Conservation (phyloP, 2,329 filamentous ascomycete genomes). For the Cladobotryum protrusum region DNA sequence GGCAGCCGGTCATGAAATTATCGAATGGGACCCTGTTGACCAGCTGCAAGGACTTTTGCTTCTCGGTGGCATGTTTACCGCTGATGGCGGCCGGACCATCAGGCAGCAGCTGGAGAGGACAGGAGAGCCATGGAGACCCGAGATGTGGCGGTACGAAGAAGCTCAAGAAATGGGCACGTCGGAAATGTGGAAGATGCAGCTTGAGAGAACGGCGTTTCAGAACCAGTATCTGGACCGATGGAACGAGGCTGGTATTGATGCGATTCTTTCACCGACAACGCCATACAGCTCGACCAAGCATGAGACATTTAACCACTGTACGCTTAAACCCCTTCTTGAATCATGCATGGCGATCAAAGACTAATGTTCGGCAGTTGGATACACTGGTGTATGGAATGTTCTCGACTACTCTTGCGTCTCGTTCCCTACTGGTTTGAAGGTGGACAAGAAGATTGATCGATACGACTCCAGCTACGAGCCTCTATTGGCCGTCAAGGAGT, state of each 20-base stretch:
- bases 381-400: conserved; percentile 45
- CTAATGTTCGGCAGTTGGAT: conserved; percentile 32
- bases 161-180: conserved; percentile 34
- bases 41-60: conserved; percentile 33
- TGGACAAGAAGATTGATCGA: conserved; percentile 34
- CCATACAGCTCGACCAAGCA: conserved; percentile 38
- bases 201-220: conserved; percentile 39
- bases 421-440: conserved; percentile 37
- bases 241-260: conserved; percentile 48
- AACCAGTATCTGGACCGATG: conserved; percentile 41
- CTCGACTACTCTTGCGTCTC: conserved; percentile 43
- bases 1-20: conserved; percentile 42
- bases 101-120: conserved; percentile 31
- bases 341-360: not conserved
- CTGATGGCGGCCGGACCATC: conserved; percentile 40
- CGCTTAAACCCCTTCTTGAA: conserved; percentile 10
- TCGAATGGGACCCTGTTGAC: conserved; percentile 44
- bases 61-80: conserved; percentile 41
- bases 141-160: conserved; percentile 28
- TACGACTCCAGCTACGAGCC: conserved; percentile 25
- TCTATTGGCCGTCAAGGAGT: conserved; percentile 25
- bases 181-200: conserved; percentile 44
- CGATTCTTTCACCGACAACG: conserved; percentile 53
- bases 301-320: conserved; percentile 38
- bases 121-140: conserved; percentile 37